Evolutionary conservation across 495 filamentous ascomycete species (phyloP), one percentile per base, ranked within the genome.

Genomic region (Xylaria nigripes): DNA sequence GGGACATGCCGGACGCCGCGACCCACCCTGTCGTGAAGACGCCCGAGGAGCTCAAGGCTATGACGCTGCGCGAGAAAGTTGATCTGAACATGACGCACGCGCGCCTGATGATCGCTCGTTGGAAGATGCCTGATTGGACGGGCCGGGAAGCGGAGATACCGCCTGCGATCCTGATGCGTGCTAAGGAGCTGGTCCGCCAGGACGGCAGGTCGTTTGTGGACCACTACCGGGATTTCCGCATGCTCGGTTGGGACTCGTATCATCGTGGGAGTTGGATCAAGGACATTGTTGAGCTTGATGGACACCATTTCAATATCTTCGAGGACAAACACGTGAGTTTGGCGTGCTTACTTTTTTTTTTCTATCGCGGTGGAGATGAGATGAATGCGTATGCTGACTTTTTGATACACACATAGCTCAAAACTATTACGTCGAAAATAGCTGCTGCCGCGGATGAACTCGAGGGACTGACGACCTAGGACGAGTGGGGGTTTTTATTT

Each of bases 291-390:
- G 67, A 72, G 2, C 51, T 76, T 2, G 65, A 71, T 0, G 70
- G 71, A 0, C 68, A 77, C 43, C 74, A 77, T 48, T 77, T 70
- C 50, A 69, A 61, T 43, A 65, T 77, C 25, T 77, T 76, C 25
- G 40, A 53, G 3, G 45, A 50, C 3, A 52, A 64, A 18, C 50
- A 62, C 9, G 54, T 75, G 46, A 57, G 64, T 58, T 25, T 16
- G 6, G n/a, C 9, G n/a, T 30, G 8, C 9, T 16, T n/a, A 29
- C n/a, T n/a, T n/a, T n/a, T n/a, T n/a, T n/a, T n/a, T n/a, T n/a
- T n/a, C n/a, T n/a, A n/a, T n/a, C n/a, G 27, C 27, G 27, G 4
- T 9, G 27, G 27, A 29, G 27, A 9, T 4, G 18, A 13, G 15
- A 24, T 29, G 21, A 40, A 29, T n/a, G n/a, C n/a, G 9, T 38